Conservation (phyloP, 495 filamentous ascomycete species). For the Lasiosphaeria hispida region DNA sequence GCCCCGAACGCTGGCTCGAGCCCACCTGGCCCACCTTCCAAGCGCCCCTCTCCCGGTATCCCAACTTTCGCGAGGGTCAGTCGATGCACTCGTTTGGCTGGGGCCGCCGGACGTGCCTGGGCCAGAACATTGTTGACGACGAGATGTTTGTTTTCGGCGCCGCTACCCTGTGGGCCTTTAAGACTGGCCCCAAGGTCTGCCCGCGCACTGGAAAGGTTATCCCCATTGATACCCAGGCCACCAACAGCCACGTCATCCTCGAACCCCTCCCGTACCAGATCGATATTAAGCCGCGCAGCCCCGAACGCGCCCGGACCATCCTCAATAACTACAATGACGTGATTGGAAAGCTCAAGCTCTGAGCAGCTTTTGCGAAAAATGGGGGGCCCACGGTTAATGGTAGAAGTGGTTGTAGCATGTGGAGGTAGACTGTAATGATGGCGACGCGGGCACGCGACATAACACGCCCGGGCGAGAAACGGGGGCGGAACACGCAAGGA, state of each 20-base stretch:
- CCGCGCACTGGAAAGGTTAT: slow-evolving; percentile 41
- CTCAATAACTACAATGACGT: slow-evolving; percentile 36
- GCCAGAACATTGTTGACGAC: slow-evolving; percentile 61
- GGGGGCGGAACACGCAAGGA: too few species aligned
- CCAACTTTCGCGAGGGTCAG: slow-evolving; percentile 50
- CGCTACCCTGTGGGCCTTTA: slow-evolving; percentile 49
- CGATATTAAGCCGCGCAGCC: slow-evolving; percentile 36
- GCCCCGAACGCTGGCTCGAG: slow-evolving; percentile 54
- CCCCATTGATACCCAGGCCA: slow-evolving; percentile 50
- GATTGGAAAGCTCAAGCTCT: slow-evolving; percentile 30
- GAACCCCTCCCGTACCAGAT: slow-evolving; percentile 45
- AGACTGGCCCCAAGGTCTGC: slow-evolving; percentile 39
- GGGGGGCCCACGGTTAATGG: too few species aligned
- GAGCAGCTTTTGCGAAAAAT: not conserved
- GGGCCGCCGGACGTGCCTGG: slow-evolving; percentile 62
- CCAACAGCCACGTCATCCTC: slow-evolving; percentile 48
- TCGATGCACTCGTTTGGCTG: slow-evolving; percentile 59
- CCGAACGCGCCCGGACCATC: slow-evolving; percentile 31
- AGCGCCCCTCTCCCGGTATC: slow-evolving; percentile 49
- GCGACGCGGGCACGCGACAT: too few species aligned
- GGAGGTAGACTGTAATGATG: too few species aligned
- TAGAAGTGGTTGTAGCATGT: too few species aligned
- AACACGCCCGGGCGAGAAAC: too few species aligned
- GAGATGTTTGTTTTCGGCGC: slow-evolving; percentile 52
- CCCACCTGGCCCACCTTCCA: slow-evolving; percentile 54